Conservation (phyloP, 495 filamentous ascomycete species). For the Daldinia caldariorum region DNA sequence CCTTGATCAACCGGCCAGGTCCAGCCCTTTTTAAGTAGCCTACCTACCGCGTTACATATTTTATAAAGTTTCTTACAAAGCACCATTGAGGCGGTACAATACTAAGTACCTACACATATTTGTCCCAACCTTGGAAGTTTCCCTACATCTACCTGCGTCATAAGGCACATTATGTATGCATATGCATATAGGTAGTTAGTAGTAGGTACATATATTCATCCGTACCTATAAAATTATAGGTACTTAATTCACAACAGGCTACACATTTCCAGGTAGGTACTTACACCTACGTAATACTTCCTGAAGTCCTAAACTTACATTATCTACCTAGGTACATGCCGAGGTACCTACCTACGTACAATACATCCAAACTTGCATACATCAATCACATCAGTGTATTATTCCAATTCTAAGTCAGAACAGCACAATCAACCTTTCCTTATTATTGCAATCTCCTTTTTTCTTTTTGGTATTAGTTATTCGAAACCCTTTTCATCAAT, state of each 20-base stretch:
- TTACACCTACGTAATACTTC: conserved; percentile 1
- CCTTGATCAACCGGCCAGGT: conserved; percentile 16
- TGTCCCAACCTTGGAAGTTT: no score
- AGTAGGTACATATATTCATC: no score
- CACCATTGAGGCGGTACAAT: conserved; percentile 36
- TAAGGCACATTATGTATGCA: no score
- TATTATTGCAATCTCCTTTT: conserved; percentile 14
- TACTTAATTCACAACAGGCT: no score
- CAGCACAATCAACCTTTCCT: conserved; percentile 22
- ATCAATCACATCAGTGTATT: conserved; percentile 1
- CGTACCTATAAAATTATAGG: no score
- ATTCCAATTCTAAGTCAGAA: conserved; percentile 2
- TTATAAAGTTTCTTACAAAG: conserved; percentile 30
- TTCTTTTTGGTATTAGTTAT: neutral
- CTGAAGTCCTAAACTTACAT: neutral
- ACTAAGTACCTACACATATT: no score
- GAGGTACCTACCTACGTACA: neutral
- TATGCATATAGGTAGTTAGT: no score
- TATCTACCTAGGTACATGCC: neutral
- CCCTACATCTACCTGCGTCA: no score
- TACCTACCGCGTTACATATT: neutral
- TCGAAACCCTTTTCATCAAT: conserved; percentile 9
- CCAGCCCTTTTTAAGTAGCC: conserved; percentile 15
- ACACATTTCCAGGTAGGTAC: no score
- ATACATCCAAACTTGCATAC: neutral